phyloP scores from a whole-genome alignment of 2,329 filamentous ascomycete species.

The Simplicillium sp. region DNA sequence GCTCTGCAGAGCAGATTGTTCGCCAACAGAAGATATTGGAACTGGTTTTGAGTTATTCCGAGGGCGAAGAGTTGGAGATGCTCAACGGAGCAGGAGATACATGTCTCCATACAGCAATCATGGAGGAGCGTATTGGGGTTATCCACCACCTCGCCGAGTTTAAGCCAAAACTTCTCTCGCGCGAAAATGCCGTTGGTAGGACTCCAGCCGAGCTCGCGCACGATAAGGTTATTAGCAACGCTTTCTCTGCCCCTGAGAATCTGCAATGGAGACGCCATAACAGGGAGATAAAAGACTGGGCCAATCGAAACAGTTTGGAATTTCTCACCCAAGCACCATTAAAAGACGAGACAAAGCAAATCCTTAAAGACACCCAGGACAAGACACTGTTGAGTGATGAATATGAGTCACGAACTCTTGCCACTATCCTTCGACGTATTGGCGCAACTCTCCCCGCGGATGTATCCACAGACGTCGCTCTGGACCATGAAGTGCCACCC shows the following conservation, averaged over 20 bases:
- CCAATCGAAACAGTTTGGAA: too few relatives aligned
- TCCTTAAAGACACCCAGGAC: too few relatives aligned
- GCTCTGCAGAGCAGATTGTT: conserved; percentile 13
- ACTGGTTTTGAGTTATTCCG: conserved; percentile 43
- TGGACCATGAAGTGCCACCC: conserved; percentile 5
- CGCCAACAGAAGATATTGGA: conserved; percentile 26
- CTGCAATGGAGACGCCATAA: background rate
- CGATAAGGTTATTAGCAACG: conserved; percentile 37
- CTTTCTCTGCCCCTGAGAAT: conserved; percentile 17
- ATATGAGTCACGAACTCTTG: background rate
- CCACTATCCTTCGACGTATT: background rate
- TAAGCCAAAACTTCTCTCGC: conserved; percentile 50
- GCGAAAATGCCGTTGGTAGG: conserved; percentile 67
- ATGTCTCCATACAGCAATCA: conserved; percentile 48
- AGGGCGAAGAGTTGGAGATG: conserved; percentile 44
- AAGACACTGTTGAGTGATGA: background rate
- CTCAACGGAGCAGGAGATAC: conserved; percentile 59
- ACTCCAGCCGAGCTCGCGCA: conserved; percentile 62
- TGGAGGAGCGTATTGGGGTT: conserved; percentile 23
- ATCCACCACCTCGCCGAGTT: conserved; percentile 39
- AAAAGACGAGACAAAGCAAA: too few relatives aligned
- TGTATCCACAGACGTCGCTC: too few relatives aligned
- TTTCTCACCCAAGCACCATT: too few relatives aligned
- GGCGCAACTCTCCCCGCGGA: background rate
- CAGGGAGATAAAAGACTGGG: too few relatives aligned